These are phyloP conservation scores for Penicillium argentinense DNA, from an alignment of 495 filamentous ascomycete species.

Conservation along the genomic window DNA sequence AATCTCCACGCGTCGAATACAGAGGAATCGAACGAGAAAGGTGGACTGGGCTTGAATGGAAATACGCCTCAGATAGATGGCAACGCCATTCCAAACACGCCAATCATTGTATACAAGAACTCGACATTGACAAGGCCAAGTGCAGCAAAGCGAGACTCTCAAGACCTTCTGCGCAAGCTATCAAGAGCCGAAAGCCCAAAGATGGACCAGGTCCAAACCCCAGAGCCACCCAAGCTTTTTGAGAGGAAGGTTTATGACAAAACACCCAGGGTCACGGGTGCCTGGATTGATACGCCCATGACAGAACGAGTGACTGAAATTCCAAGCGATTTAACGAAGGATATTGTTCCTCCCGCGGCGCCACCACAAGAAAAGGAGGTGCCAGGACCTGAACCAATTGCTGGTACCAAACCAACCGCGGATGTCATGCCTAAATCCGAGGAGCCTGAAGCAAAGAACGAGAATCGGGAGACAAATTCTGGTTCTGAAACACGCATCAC, in stretches of 20 bases:
- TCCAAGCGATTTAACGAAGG: conserved; percentile 31
- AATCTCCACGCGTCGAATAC: conserved; percentile 10
- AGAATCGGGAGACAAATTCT: conserved; percentile 10
- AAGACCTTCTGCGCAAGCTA: conserved; percentile 63
- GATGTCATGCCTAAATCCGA: neutral
- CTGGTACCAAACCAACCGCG: conserved; percentile 1
- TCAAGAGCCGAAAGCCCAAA: conserved; percentile 58
- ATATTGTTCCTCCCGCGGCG: conserved; percentile 19
- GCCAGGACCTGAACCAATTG: neutral
- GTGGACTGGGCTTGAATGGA: conserved; percentile 21
- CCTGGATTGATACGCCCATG: conserved; percentile 55
- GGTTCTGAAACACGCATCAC: neutral
- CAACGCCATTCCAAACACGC: conserved; percentile 50
- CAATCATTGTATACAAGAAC: conserved; percentile 52
- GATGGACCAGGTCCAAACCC: conserved; percentile 24
- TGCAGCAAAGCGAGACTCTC: conserved; percentile 57
- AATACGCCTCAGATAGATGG: conserved; percentile 33
- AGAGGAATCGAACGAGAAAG: conserved; percentile 14
- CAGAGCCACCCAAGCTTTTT: conserved; percentile 47
- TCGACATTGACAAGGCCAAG: conserved; percentile 33
- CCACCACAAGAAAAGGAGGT: conserved; percentile 5
- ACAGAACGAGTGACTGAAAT: conserved; percentile 36
- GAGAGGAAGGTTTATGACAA: conserved; percentile 40
- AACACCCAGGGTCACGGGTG: conserved; percentile 51
- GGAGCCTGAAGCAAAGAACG: neutral